Evolutionary conservation across 2,329 filamentous ascomycete genomes (phyloP), one percentile per base, ranked within the genome.

Genomic region (Aureobasidium sp.): DNA sequence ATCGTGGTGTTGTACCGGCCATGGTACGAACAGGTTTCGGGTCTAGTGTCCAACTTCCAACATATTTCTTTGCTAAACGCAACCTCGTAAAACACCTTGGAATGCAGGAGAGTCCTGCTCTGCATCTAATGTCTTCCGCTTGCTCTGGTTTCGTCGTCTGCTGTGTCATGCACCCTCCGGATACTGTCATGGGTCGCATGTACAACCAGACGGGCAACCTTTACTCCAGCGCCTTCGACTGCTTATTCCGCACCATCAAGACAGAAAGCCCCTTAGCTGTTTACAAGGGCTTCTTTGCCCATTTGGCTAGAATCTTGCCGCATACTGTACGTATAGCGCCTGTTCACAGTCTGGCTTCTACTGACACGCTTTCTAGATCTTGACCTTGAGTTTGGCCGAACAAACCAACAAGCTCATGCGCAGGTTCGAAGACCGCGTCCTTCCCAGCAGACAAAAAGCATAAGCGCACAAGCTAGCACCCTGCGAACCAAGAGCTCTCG

Each of bases 181-280:
- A 99, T 75, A 99, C 94, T 5, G 90, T 99, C 77, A 99, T 99
- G 94, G 94, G 91, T 65, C 88, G 94, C 66, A 87, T 99, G 81
- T 99, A 99, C 81, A 99, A 99, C 79, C 94, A 99, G 75, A 96
- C 92, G 65, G 94, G 94, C 58, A 96, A 97, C 73, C 82, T 99
- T n/a, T 99, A 99, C 81, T 87, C 84, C 68, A 89, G 92, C 63
- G 90, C 95, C 5, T 89, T 96, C 66, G 94, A 99, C 77, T 99
- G 94, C 74, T 77, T 97, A 64, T 85, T 84, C 73, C 92, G 96
- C 78, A 99, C 94, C 0, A 82, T 99, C 64, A 88, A 87, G 73
- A 96, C 91, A 0, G 94, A 99, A 74, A 94, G 94, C 25, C 70
- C 96, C 58, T 78, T 97, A 51, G 94, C 94, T 64, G 90, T 99